These are phyloP conservation scores for Collybia mongolica DNA, from an alignment of 768 basidiomycete genomes.

Conservation along the genomic window DNA sequence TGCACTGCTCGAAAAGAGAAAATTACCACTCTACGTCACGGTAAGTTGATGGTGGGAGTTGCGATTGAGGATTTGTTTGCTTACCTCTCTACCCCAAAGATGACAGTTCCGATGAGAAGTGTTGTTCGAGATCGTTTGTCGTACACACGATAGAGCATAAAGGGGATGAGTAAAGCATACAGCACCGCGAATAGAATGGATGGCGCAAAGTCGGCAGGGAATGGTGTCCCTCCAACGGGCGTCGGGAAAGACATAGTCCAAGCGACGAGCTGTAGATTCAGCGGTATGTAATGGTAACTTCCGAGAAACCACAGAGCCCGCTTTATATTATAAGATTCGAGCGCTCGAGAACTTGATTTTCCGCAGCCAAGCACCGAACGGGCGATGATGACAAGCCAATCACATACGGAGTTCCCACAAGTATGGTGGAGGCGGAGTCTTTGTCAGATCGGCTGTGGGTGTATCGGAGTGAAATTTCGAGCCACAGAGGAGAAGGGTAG, in stretches of 20 bases:
- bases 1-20: constrained; percentile 8
- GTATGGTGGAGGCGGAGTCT: too few relatives aligned
- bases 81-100: constrained; percentile 11
- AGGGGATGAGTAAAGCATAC: constrained; percentile 6
- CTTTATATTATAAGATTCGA: too few relatives aligned
- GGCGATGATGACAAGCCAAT: too few relatives aligned
- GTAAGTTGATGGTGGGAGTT: neutral
- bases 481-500: too few relatives aligned
- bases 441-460: too few relatives aligned
- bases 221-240: constrained; percentile 8
- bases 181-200: constrained; percentile 7
- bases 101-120: constrained; percentile 4
- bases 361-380: too few relatives aligned
- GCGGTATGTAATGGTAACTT: too few relatives aligned
- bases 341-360: too few relatives aligned
- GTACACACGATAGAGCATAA: constrained; percentile 7
- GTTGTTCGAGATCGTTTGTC: constrained; percentile 7
- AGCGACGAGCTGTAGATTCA: too few relatives aligned
- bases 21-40: constrained; percentile 3
- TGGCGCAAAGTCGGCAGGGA: constrained; percentile 6
- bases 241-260: constrained; percentile 5
- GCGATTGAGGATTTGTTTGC: neutral
- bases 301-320: too few relatives aligned
- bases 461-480: too few relatives aligned
- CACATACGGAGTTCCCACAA: too few relatives aligned